Evolutionary conservation across 1,284 basidiomycete species (phyloP).

Genomic region (Ustilago tritici): DNA sequence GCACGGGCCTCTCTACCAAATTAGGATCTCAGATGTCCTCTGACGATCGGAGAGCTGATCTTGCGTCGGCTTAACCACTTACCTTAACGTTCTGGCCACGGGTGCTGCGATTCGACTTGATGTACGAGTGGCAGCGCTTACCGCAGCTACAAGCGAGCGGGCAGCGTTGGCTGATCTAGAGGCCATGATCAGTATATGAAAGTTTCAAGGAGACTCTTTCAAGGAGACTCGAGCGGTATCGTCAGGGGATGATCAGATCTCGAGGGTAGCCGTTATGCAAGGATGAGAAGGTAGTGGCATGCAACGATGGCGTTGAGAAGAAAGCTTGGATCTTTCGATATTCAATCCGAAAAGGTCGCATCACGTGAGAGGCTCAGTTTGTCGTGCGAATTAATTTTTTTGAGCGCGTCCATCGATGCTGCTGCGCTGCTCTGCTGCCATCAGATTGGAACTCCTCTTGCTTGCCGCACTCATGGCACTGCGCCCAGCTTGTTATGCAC

Average conservation of each 20-base stretch:
- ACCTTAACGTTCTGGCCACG: conserved; percentile 23
- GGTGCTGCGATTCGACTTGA: conserved; percentile 12
- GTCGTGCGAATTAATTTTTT: conserved; percentile 25
- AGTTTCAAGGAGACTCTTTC: neutral
- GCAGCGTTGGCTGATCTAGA: conserved; percentile 22
- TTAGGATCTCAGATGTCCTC: neutral
- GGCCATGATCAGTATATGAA: conserved; percentile 12
- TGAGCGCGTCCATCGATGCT: neutral
- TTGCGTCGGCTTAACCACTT: conserved; percentile 11
- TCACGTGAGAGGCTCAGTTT: conserved; percentile 33
- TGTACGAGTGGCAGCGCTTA: conserved; percentile 19
- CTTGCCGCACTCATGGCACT: neutral
- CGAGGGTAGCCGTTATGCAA: neutral
- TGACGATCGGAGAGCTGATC: neutral
- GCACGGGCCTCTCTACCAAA: neutral
- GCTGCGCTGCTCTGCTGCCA: neutral
- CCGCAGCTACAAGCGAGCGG: conserved; percentile 21
- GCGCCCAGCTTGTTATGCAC: neutral
- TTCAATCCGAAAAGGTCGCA: conserved; percentile 19
- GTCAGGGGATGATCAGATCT: neutral
- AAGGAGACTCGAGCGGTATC: neutral
- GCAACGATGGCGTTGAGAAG: conserved; percentile 19
- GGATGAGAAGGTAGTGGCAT: neutral
- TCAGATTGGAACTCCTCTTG: neutral
- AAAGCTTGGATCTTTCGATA: conserved; percentile 19